Evolutionary conservation across 1,139 yeast genomes (phyloP), one percentile per base, ranked within the genome.

Genomic region (Geotrichum klebahnii): DNA sequence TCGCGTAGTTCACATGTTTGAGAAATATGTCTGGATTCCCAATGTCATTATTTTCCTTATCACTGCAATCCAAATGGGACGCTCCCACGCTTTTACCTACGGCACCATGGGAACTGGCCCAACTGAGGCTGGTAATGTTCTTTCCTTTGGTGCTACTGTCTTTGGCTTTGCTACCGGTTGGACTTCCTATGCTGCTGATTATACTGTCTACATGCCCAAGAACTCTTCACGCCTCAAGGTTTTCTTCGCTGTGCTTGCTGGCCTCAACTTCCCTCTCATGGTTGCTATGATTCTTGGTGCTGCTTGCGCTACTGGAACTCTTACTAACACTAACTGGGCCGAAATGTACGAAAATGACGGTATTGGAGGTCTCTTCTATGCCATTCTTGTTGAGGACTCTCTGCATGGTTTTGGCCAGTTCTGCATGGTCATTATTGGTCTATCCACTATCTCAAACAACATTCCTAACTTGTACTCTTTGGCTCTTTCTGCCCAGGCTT

Each of bases 141-240:
- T 90, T 52, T 81, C 94, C 35, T 88, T 85, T 61, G 97, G 97
- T 65, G 83, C 89, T 65, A 73, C 95, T 45, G 70, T 86, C 57
- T 90, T 78, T 62, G 97, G 97, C 57, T 90, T 84, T 63, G 95
- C 96, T 46, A 80, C 96, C 51, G 97, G 97, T 56, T 89, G 97
- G 97, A 80, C 95, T 52, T 84, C 96, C 22, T 87, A 84, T 63
- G 94, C 96, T 42, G 81, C 95, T 38, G 97, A 89, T 71, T 90
- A 89, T 70, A 87, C 96, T 50, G 90, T 84, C 48, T 90, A 88
- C 72, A 89, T 86, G 78, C 77, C 78, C 57, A 74, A 79, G 63
- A 74, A 79, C 63, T 80, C 82, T 55, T 78, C 77, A 66, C 71
- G 79, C 38, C 55, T 59, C 61, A 81, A 74, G 66, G 75, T 87